Conservation (phyloP, 495 filamentous ascomycete genomes). For the Xylaria intraflava region DNA sequence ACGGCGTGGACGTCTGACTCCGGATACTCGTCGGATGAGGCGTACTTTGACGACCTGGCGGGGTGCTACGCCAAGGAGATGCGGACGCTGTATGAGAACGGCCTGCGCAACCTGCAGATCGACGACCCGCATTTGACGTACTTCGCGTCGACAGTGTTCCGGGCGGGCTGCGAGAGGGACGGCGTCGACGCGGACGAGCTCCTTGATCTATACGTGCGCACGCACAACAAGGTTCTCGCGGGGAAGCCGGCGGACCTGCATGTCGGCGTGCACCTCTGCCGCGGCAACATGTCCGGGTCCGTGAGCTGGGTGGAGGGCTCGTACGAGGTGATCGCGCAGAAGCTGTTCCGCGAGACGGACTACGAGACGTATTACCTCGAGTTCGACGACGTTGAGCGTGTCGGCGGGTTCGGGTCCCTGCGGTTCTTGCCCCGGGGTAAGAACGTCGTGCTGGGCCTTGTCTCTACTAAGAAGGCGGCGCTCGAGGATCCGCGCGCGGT, state of each 20-base stretch:
- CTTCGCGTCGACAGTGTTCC: conserved; percentile 71
- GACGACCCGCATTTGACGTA: conserved; percentile 71
- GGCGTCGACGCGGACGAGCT: conserved; percentile 55
- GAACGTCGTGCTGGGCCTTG: conserved; percentile 69
- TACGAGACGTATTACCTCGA: conserved; percentile 78
- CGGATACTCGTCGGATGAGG: conserved; percentile 57
- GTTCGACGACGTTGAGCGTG: conserved; percentile 68
- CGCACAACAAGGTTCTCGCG: conserved; percentile 67
- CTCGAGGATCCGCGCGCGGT: conserved; percentile 66
- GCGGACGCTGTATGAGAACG: conserved; percentile 62
- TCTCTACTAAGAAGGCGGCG: conserved; percentile 65
- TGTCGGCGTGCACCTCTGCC: conserved; percentile 69
- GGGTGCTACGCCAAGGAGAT: conserved; percentile 62
- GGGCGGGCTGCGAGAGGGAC: conserved; percentile 54
- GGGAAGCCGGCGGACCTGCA: conserved; percentile 58
- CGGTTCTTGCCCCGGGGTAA: conserved; percentile 63
- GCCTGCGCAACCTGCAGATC: conserved; percentile 65
- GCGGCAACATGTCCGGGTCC: conserved; percentile 70
- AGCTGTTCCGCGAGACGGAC: conserved; percentile 69
- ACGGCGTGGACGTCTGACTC: conserved; percentile 57
- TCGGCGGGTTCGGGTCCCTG: conserved; percentile 74
- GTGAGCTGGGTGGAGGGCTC: conserved; percentile 72
- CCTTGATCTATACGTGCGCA: conserved; percentile 63
- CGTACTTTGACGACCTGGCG: conserved; percentile 69
- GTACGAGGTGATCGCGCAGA: conserved; percentile 71